Base-by-base conservation (phyloP, 179 eudicot species). In the Carnegiea gigantea region DNA sequence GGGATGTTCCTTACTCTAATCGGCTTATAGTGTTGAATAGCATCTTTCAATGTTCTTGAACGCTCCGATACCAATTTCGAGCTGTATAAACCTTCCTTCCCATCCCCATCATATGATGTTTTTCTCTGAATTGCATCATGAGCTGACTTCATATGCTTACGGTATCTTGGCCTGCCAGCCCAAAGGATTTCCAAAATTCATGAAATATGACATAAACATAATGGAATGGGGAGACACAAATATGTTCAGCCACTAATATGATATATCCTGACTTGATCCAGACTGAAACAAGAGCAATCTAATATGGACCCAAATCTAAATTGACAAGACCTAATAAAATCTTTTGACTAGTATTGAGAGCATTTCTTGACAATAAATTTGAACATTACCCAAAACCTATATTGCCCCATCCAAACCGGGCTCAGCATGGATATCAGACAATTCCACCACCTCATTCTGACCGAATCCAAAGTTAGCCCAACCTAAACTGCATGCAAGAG, bases 81-180 rank as follows among this genome's bases (percentile, higher is more conserved):
- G 78, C 80, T 87, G 85, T 46, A 33, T 12, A 89, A 78, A 51
- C 88, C 90, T 75, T 91, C 95, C 79, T 80, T 88, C 77, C 72
- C 88, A 79, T 82, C 84, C 83, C 83, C 33, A 9, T 82, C 90
- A 77, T 86, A 68, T 23, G 93, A 89, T 72, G 74, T 84, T 73
- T 53, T 85, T 77, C 78, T 84, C 38, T 81, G 84, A 53, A 87
- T 75, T 18, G 79, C 76, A 54, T 78, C 85, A 6, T 13, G 14
- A 12, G 87, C 57, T 64, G 87, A 46, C 40, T 40, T 81, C 81
- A 70, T 78, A 79, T 82, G 83, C 75, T 79, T 87, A 30, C 91
- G 93, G 86, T 95, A 95, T 83, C 87, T 87, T 53, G 98, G 98
- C 93, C 98, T 95, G 87, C 93, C 93, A 90, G 95, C 80, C 94